Evolutionary conservation across 2,329 filamentous ascomycete genomes (phyloP).

Genomic region (Emmonsia crescens): DNA sequence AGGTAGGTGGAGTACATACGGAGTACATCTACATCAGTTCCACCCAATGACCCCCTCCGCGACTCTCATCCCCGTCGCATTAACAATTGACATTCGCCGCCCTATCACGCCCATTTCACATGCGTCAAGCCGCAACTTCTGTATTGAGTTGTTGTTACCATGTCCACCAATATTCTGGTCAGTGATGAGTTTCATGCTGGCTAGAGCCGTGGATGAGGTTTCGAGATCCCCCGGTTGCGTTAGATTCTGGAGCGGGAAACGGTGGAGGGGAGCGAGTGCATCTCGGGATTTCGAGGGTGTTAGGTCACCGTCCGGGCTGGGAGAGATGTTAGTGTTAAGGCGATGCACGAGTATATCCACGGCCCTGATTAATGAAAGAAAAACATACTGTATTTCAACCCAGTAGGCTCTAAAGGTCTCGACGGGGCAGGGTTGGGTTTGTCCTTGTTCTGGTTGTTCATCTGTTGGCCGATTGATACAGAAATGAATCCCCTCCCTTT

Average conservation of each 20-base stretch:
- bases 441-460: neutral
- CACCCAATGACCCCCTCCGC: conserved; percentile 9
- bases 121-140: conserved; percentile 1
- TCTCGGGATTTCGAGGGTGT: conserved; percentile 3
- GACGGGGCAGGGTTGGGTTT: neutral
- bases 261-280: conserved; percentile 1
- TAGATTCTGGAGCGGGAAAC: neutral
- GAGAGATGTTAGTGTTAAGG: neutral
- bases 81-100: conserved; percentile 7
- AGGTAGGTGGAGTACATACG: no score
- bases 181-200: neutral
- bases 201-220: neutral
- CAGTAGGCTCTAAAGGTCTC: conserved; percentile 3
- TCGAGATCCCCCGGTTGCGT: neutral
- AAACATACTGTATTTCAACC: conserved; percentile 9
- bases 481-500: neutral
- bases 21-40: neutral
- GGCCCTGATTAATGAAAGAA: neutral
- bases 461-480: neutral
- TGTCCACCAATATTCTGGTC: neutral
- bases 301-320: conserved; percentile 5
- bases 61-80: conserved; percentile 4
- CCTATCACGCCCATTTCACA: conserved; percentile 8
- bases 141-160: neutral
- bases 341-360: neutral